Evolutionary conservation across 495 filamentous ascomycete species (phyloP).

Genomic region (Jackrogersella multiformis): DNA sequence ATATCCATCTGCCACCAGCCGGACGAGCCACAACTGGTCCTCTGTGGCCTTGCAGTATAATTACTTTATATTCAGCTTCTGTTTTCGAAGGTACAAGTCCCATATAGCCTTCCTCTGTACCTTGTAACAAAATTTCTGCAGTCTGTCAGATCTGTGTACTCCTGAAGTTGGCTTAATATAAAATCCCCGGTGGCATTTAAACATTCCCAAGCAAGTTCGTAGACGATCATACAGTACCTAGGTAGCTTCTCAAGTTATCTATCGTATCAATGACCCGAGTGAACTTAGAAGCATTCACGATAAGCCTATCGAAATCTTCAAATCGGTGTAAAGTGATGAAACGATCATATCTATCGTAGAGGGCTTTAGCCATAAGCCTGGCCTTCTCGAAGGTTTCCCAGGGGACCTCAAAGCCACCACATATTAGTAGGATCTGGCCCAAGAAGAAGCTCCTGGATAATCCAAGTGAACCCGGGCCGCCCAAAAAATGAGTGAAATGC

Average conservation of each 20-base stretch:
- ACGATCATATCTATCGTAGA: neutral
- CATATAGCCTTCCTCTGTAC: neutral
- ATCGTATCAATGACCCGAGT: neutral
- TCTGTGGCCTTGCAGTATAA: conserved; percentile 6
- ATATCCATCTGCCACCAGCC: neutral
- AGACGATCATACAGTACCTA: neutral
- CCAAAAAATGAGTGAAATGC: conserved; percentile 8
- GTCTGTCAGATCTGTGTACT: neutral
- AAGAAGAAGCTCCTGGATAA: conserved; percentile 10
- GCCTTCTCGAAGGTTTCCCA: conserved; percentile 16
- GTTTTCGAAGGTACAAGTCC: neutral
- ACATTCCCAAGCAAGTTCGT: neutral
- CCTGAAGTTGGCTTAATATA: neutral
- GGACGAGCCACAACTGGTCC: conserved; percentile 11
- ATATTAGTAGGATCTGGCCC: conserved; percentile 4
- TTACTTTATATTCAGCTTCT: conserved; percentile 5
- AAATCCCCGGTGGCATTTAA: neutral
- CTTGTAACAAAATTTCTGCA: neutral
- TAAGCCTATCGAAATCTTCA: neutral
- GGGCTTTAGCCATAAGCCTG: neutral
- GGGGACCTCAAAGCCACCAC: conserved; percentile 1
- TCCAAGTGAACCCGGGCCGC: conserved; percentile 10
- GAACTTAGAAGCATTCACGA: neutral
- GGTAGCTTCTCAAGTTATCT: neutral
- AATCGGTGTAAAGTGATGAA: neutral